Base-by-base conservation (phyloP, 345 rosid genomes). In the Kandelia obovata region DNA sequence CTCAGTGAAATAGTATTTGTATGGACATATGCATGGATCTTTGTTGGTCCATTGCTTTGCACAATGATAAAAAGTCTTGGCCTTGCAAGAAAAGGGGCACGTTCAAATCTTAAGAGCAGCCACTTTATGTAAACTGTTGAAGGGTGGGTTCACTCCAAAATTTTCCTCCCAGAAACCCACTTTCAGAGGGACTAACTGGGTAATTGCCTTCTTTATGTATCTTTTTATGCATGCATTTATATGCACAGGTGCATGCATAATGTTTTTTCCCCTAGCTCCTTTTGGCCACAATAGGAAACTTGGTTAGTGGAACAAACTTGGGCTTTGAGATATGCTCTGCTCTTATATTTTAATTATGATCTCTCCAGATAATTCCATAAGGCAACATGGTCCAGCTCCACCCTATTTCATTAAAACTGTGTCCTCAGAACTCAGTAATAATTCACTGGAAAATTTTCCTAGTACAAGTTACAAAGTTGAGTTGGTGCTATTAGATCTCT, bases 401-500 rank as follows among this genome's bases (percentile, higher is more conserved):
- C 63, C 81, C 51, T 64, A 68, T 65, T 55, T 55, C 65, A 43
- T 67, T 30, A 64, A 80, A 56, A 66, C 55, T 62, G 35, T 69
- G 53, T 66, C 80, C 27, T 16, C 75, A 51, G 61, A 58, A 62
- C 60, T 77, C 31, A 57, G 62, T 34, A 21, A 67, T 61, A 27
- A 74, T 49, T 68, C 68, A 63, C 55, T 69, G 64, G 73, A 71
- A 47, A 74, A 34, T 57, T 66, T 68, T 71, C 77, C 80, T 62
- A 73, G 23, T 64, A 86, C 76, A 58, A 53, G 58, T 71, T 55
- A 30, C 71, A 80, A 82, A 80, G 67, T 71, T 58, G 84, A 84
- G 67, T 77, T 94, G 58, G 61, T 65, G 10, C 80, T 94, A 28
- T 85, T 91, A 74, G 98, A 94, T 87, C 87, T 91, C 62, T 94